Evolutionary conservation across 1,139 yeast genomes (phyloP), one percentile per base, ranked within the genome.

Genomic region (Geotrichum europaeum): DNA sequence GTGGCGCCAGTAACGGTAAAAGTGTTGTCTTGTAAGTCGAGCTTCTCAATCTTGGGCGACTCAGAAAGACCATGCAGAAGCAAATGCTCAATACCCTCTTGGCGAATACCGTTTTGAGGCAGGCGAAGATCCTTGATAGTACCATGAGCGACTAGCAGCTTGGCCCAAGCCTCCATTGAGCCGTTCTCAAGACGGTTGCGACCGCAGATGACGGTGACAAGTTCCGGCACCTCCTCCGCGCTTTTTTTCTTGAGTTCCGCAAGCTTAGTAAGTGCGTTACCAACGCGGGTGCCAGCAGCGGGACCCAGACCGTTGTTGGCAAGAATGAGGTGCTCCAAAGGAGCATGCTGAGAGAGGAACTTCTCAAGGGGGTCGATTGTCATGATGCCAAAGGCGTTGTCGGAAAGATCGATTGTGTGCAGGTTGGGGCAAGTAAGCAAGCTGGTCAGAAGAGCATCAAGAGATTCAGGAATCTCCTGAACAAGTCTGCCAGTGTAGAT

Each of bases 281-380:
- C 99, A 66, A 94, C 88, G 73, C 96, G 83, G 60, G 95, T 87
- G 67, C 99, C 99, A 0, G 98, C 96, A 73, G 87, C 88, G 32
- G 99, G 99, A 25, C 99, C 99, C 85, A 94, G 87, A 60, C 99
- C 99, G 73, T 95, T 94, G 76, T 94, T 94, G 57, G 97, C 87
- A 65, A 95, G 79, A 65, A 89, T 85, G 73, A 95, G 81, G 72
- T 94, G 97, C 73, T 89, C 87, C 63, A 94, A 76, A 30, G 96
- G 85, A 22, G 83, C 80, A 55, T 96, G 96, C 68, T 85, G 81
- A 18, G 89, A 77, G 65, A 95, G 79, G 69, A 87, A 92, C 47
- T 78, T 80, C 71, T 92, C 97, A 64, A 94, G 81, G n/a, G 95
- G 96, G 64, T 87, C 96, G 65, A 94, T 90, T 45, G 98, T 89